Percentiles rank a stretch among this genome's conserved stretches.
Conservation (phyloP, 176 grass and related monocot genomes). For the Phoenix dactylifera region DNA sequence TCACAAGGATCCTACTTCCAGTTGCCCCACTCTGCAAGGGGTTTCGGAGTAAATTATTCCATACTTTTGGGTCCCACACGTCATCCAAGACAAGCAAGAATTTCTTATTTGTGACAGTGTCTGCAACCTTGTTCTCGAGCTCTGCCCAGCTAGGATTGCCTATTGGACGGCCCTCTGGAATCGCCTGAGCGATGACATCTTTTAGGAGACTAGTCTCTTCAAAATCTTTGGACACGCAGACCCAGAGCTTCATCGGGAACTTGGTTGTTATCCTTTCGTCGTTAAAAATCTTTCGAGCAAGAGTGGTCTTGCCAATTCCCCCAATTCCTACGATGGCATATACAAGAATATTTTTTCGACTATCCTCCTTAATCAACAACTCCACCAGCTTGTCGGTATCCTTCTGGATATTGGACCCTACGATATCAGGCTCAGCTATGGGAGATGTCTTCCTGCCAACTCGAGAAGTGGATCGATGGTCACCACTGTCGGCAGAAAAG, state of each 20-base stretch:
- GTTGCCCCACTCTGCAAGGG: slow-evolving; percentile 10
- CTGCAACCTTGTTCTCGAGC: slow-evolving; percentile 8
- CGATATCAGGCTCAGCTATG: too few relatives aligned
- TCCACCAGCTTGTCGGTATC: slow-evolving; percentile 15
- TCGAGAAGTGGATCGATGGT: too few relatives aligned
- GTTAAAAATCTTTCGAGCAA: slow-evolving; percentile 16
- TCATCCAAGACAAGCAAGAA: slow-evolving; percentile 26
- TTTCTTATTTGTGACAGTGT: slow-evolving; percentile 4
- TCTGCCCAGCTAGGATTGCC: background rate
- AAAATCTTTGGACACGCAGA: slow-evolving; percentile 18
- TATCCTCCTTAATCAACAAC: slow-evolving; percentile 19
- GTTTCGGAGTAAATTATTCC: slow-evolving; percentile 13
- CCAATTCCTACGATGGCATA: background rate
- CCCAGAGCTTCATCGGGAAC: slow-evolving; percentile 21
- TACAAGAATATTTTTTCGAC: background rate
- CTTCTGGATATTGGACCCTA: slow-evolving; percentile 13
- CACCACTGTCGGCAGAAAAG: too few relatives aligned
- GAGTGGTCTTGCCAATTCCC: background rate
- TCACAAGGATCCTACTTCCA: slow-evolving; percentile 23
- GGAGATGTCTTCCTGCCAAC: too few relatives aligned
- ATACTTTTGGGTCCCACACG: slow-evolving; percentile 14
- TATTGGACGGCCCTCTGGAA: background rate
- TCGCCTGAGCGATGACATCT: slow-evolving; percentile 13
- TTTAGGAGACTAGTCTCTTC: slow-evolving; percentile 9
- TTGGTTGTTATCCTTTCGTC: slow-evolving; percentile 6